These are phyloP conservation scores for Monosporascus ibericus DNA, from an alignment of 2,329 filamentous ascomycete species.

Conservation along the genomic window DNA sequence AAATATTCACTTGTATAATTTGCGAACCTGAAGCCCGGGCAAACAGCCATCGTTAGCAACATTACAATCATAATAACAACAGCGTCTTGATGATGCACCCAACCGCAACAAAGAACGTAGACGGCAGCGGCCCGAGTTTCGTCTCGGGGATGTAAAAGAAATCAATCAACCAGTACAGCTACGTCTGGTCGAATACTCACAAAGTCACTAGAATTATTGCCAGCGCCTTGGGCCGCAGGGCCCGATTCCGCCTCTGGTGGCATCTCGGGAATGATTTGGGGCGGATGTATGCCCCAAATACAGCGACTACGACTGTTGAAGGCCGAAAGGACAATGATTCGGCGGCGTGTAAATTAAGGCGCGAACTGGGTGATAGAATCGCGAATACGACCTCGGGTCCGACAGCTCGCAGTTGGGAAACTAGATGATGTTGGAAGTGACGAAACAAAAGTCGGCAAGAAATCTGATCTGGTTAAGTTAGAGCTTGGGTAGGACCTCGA, in stretches of 20 bases:
- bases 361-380: too few species aligned
- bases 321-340: background rate
- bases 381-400: background rate
- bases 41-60: constrained; percentile 20
- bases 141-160: constrained; percentile 2
- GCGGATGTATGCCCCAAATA: background rate
- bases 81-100: constrained; percentile 16
- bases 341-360: background rate
- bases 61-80: constrained; percentile 2
- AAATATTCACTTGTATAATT: constrained; percentile 83
- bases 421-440: background rate
- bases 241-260: constrained; percentile 31
- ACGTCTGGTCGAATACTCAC: constrained; percentile 50
- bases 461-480: background rate
- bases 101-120: constrained; percentile 11
- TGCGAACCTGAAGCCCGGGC: constrained; percentile 67
- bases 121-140: background rate
- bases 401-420: background rate
- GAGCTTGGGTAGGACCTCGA: background rate
- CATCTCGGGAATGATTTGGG: constrained; percentile 17
- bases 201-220: constrained; percentile 91
- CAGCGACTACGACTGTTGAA: background rate
- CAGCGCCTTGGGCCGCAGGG: constrained; percentile 32
- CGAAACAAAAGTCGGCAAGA: background rate
- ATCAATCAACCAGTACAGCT: constrained; percentile 4